Evolutionary conservation across 1,284 basidiomycete genomes (phyloP).

Genomic region (Coniferiporia weirii): DNA sequence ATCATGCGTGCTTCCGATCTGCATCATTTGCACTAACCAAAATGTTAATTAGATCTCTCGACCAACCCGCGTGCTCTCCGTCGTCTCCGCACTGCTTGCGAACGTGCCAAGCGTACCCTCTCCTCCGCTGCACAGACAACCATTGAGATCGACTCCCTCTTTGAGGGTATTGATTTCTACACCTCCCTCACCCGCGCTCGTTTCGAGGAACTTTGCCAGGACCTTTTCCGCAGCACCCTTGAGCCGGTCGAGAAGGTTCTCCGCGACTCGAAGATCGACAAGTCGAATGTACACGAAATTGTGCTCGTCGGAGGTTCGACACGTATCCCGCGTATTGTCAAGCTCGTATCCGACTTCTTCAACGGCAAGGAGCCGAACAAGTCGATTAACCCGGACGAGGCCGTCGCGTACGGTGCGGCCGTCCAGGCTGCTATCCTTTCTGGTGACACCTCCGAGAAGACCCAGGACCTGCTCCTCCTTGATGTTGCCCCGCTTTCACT

Average conservation of each 20-base stretch:
- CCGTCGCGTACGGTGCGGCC: constrained; percentile 98
- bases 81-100: constrained; percentile 96
- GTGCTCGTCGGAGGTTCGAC: constrained; percentile 98
- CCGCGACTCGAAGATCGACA: constrained; percentile 97
- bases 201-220: constrained; percentile 98
- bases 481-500: constrained; percentile 96
- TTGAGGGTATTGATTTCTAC: constrained; percentile 98
- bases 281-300: constrained; percentile 91
- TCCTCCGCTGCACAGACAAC: constrained; percentile 96
- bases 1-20: constrained; percentile 35
- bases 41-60: constrained; percentile 61
- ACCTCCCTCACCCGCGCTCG: constrained; percentile 97
- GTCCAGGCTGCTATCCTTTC: constrained; percentile 98
- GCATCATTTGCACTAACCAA: constrained; percentile 20
- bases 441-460: constrained; percentile 98
- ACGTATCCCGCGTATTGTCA: constrained; percentile 97
- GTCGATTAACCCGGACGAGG: constrained; percentile 99
- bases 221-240: constrained; percentile 94
- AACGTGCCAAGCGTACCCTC: constrained; percentile 98
- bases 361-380: constrained; percentile 96
- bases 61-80: constrained; percentile 93
- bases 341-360: constrained; percentile 98
- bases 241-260: constrained; percentile 99
- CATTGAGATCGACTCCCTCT: constrained; percentile 98
- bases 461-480: constrained; percentile 93